Conservation (phyloP, 805 yeast genomes). For the Candida montana region DNA sequence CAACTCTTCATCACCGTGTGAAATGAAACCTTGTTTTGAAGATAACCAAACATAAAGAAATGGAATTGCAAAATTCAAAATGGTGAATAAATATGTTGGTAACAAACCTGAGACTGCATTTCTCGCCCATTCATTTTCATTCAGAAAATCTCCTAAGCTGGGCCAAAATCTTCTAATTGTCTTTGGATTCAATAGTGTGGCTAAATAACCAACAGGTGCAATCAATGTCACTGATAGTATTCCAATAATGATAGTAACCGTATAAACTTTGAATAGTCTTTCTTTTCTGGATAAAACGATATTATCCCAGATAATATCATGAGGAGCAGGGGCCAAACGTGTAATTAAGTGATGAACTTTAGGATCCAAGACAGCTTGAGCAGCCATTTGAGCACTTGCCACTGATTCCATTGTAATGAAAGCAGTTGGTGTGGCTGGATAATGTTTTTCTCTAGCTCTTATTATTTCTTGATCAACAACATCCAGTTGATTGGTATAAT, state of each 20-base stretch:
- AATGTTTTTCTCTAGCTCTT: conserved; percentile 60
- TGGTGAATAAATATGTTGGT: conserved; percentile 87
- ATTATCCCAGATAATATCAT: conserved; percentile 90
- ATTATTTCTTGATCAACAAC: conserved; percentile 65
- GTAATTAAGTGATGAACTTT: conserved; percentile 79
- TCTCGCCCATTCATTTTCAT: conserved; percentile 64
- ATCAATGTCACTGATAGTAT: conserved; percentile 67
- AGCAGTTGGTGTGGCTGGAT: conserved; percentile 83
- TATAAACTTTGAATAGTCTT: conserved; percentile 56
- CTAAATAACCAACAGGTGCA: conserved; percentile 79
- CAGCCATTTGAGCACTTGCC: conserved; percentile 93
- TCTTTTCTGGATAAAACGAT: conserved; percentile 74
- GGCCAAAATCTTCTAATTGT: conserved; percentile 84
- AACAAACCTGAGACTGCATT: conserved; percentile 80
- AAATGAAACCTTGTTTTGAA: conserved; percentile 78
- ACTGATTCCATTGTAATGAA: conserved; percentile 93
- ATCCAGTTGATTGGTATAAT: conserved; percentile 62
- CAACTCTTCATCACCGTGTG: conserved; percentile 88
- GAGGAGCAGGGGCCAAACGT: conserved; percentile 90
- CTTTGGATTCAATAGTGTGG: conserved; percentile 73
- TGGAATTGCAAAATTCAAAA: conserved; percentile 79
- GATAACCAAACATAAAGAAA: conserved; percentile 82
- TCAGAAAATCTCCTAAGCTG: conserved; percentile 60
- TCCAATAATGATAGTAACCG: conserved; percentile 63
- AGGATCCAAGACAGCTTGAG: conserved; percentile 92